Evolutionary conservation across 73 alveolate species (phyloP).

Genomic region (Stentor coeruleus): DNA sequence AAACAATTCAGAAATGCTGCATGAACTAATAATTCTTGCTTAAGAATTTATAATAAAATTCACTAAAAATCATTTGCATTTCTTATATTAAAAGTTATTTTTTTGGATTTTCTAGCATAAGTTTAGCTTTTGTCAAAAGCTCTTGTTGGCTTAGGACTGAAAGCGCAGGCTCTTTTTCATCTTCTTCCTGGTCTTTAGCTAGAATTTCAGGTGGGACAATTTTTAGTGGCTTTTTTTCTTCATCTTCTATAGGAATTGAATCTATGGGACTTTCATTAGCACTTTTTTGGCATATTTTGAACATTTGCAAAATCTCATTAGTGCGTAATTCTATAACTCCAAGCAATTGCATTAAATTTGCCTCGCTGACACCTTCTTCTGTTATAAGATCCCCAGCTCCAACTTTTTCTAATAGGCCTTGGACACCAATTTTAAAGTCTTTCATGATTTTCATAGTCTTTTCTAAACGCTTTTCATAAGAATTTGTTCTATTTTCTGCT

Average conservation of each 20-base stretch:
- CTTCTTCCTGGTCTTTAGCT: neutral
- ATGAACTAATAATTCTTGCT: too few species aligned
- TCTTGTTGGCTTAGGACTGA: too few species aligned
- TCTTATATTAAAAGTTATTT: too few species aligned
- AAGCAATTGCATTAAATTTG: conserved; percentile 46
- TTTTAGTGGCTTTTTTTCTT: neutral
- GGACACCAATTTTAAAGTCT: conserved; percentile 45
- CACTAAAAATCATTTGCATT: too few species aligned
- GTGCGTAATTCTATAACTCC: conserved; percentile 65
- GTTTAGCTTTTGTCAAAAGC: too few species aligned
- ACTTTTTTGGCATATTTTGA: neutral
- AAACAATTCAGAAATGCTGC: too few species aligned
- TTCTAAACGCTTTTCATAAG: conserved; percentile 48
- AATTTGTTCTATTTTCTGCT: conserved; percentile 25
- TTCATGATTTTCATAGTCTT: conserved; percentile 46
- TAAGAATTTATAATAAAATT: too few species aligned
- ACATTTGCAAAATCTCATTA: conserved; percentile 58
- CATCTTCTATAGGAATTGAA: neutral
- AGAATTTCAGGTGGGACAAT: neutral
- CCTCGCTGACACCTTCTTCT: conserved; percentile 45
- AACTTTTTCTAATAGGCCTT: conserved; percentile 45
- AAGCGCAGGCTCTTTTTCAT: too few species aligned
- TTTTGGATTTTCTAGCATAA: too few species aligned
- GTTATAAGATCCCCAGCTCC: conserved; percentile 47
- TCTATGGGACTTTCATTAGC: neutral